Evolutionary conservation across 169 alveolate species (phyloP).

Genomic region (Plasmodium reichenowi): DNA sequence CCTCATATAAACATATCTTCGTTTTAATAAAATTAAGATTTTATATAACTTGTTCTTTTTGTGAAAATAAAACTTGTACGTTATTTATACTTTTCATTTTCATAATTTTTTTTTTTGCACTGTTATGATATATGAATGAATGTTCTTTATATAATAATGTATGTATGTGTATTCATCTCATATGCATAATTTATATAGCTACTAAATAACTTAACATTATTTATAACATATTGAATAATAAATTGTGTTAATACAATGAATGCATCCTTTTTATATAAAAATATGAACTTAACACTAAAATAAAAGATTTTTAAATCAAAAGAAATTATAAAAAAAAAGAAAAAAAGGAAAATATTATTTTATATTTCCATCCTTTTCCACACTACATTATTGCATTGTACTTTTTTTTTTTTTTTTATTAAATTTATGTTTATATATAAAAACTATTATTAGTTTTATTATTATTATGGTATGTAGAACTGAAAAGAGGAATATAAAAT

Average conservation of each 20-base stretch:
- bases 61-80: neutral
- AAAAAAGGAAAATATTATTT: too few relatives aligned
- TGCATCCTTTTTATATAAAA: neutral
- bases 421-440: too few relatives aligned
- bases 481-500: too few relatives aligned
- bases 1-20: neutral
- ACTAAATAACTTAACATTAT: neutral
- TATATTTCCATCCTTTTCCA: too few relatives aligned
- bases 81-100: neutral
- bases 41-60: slow-evolving; percentile 2
- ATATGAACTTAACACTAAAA: neutral
- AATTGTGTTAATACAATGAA: neutral
- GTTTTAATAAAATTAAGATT: neutral
- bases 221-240: neutral
- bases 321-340: too few relatives aligned
- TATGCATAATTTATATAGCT: neutral
- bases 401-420: too few relatives aligned
- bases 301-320: too few relatives aligned
- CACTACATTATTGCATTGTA: too few relatives aligned
- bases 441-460: too few relatives aligned
- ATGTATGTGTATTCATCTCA: neutral
- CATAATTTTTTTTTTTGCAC: neutral
- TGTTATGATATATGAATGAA: neutral
- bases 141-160: neutral
- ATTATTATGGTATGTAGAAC: too few relatives aligned